These are phyloP conservation scores for Fusarium multiceps DNA, from an alignment of 2,329 filamentous ascomycete genomes.

Conservation along the genomic window DNA sequence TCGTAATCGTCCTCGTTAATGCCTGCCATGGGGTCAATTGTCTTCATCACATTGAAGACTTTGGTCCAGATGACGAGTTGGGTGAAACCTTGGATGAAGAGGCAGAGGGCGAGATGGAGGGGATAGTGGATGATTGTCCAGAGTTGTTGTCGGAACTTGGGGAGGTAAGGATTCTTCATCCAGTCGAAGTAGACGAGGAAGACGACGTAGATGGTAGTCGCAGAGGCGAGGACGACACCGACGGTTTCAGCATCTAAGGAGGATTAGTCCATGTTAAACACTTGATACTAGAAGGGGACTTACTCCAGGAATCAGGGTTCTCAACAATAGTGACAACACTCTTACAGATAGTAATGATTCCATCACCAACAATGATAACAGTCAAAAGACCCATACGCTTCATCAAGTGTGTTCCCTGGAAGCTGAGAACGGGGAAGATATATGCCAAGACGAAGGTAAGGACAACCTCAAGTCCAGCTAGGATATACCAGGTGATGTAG, in stretches of 20 bases:
- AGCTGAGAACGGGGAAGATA: constrained; percentile 66
- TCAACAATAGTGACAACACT: constrained; percentile 63
- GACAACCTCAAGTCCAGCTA: constrained; percentile 64
- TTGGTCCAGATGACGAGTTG: constrained; percentile 64
- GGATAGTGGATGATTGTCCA: constrained; percentile 70
- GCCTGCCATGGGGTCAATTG: constrained; percentile 26
- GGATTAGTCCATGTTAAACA: not conserved
- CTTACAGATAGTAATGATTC: constrained; percentile 67
- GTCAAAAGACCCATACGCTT: constrained; percentile 73
- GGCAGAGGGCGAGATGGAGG: constrained; percentile 70
- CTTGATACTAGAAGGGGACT: not conserved
- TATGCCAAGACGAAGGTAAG: constrained; percentile 65
- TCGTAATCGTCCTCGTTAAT: constrained; percentile 18
- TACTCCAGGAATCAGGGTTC: constrained; percentile 56
- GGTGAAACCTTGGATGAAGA: constrained; percentile 71
- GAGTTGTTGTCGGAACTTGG: constrained; percentile 67
- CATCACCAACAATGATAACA: constrained; percentile 74
- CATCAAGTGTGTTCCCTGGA: constrained; percentile 71
- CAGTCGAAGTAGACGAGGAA: constrained; percentile 68
- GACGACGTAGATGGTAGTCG: constrained; percentile 58
- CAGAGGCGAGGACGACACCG: constrained; percentile 54
- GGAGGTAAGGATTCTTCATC: constrained; percentile 71
- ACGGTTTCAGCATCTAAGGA: constrained; percentile 52
- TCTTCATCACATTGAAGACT: constrained; percentile 48
- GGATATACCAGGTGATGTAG: constrained; percentile 62